Evolutionary conservation across 2,329 filamentous ascomycete genomes (phyloP).

Genomic region (Sporothrix variecibatus): DNA sequence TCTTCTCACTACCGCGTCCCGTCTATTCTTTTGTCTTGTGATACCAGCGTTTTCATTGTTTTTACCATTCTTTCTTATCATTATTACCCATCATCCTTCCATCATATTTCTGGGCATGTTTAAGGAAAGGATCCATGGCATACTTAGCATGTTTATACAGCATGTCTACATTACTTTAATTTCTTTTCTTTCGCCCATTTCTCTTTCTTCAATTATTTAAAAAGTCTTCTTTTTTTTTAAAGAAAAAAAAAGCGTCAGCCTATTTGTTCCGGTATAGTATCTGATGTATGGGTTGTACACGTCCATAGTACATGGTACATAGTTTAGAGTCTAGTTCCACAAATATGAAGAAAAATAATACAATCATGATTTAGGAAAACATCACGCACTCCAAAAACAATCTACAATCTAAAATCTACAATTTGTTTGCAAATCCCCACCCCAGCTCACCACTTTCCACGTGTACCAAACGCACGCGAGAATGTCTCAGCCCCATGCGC

Average conservation of each 20-base stretch:
- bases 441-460: background rate
- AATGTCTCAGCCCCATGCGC: conserved; percentile 6
- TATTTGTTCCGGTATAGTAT: background rate
- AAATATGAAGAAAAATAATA: background rate
- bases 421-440: background rate
- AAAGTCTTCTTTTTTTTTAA: background rate
- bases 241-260: background rate
- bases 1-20: background rate
- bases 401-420: background rate
- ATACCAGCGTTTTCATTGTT: background rate
- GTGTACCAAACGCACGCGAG: conserved; percentile 14
- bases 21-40: background rate
- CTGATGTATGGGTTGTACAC: background rate
- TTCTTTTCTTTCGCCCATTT: background rate
- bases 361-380: background rate
- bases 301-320: background rate
- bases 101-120: background rate
- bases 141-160: background rate
- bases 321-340: background rate
- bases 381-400: too few species aligned
- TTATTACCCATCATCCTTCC: background rate
- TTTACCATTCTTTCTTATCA: background rate
- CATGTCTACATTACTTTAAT: background rate
- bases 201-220: background rate
- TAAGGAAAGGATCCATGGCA: background rate